Evolutionary conservation across 305 asterid genomes (phyloP), one percentile per base, ranked within the genome.

Genomic region (Solanum chacoense): DNA sequence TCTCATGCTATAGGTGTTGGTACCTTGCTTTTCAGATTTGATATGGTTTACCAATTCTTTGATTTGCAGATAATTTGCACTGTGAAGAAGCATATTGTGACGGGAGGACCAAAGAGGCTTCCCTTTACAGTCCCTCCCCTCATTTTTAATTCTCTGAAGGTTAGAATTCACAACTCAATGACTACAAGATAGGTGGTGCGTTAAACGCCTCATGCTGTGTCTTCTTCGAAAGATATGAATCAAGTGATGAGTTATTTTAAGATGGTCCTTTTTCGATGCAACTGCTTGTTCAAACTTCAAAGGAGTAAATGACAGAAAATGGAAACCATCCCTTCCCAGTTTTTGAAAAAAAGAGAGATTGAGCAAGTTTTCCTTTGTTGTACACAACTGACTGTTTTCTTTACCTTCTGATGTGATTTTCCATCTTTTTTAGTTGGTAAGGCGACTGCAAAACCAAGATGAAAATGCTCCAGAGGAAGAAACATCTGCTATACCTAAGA

Each of bases 101-200:
- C 93, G 55, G 99, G 99, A 81, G 99, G 99, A 90, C 93, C 93
- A 29, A 96, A 93, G 95, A 95, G 98, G 93, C 99, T 98, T 90
- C 97, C 96, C 8, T 93, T 91, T 90, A 98, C 98, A 1, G 94
- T 95, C 88, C 99, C 99, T 90, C 97, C 99, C 65, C 96, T 98
- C 90, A 93, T 97, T 90, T 96, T 98, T 89, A 94, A 92, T 90
- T 92, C 98, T 78, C 93, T 98, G 36, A 93, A 95, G 99, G 99
- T 98, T 93, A 87, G 88, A 42, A 42, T 50, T 84, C 72, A 45
- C 72, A 31, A 83, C 40, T 83, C 86, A 45, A 45, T 59, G 86
- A 45, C 86, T 16, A 45, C 20, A 83, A 83, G 20, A 83, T 45
- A 12, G 72, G 29, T 83, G 86, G 14, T 18, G 13, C 0, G 22